phyloP scores from a whole-genome alignment of 2,329 filamentous ascomycete species.

The Leptographium procerum region DNA sequence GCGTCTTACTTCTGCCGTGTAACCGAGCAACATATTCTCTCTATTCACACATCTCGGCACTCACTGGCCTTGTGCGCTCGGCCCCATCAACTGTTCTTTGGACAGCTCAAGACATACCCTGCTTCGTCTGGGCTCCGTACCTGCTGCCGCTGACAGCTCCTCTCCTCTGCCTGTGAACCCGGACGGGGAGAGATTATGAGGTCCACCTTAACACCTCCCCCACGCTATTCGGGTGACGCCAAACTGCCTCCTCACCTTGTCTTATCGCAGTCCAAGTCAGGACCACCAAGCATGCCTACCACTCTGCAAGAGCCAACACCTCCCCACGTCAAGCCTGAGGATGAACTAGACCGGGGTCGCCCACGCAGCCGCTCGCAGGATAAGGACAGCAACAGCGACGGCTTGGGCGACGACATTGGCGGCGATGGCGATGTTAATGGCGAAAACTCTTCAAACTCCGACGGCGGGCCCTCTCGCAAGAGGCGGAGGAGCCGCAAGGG shows the following conservation, averaged over 20 bases:
- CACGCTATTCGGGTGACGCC: constrained; percentile 25
- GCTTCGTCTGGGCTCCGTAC: background rate
- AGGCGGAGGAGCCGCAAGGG: constrained; percentile 64
- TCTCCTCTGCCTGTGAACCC: background rate
- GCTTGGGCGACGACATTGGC: constrained; percentile 27
- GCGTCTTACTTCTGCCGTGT: constrained; percentile 1
- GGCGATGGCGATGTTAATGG: constrained; percentile 27
- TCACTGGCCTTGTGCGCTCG: background rate
- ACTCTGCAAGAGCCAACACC: constrained; percentile 29
- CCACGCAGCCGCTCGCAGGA: constrained; percentile 30
- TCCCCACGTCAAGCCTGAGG: constrained; percentile 29
- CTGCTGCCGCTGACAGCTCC: background rate
- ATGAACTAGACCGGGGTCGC: constrained; percentile 25
- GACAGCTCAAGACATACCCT: background rate
- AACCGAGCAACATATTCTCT: background rate
- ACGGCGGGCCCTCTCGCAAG: constrained; percentile 42
- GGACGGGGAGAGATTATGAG: constrained; percentile 24
- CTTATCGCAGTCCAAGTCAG: constrained; percentile 25
- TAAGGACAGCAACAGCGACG: constrained; percentile 26
- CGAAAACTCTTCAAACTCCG: constrained; percentile 39
- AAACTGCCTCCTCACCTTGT: constrained; percentile 23
- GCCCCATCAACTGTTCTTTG: background rate
- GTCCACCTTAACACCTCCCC: constrained; percentile 23
- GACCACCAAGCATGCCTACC: constrained; percentile 23
- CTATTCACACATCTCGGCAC: background rate